Percentiles rank a stretch among this genome's conserved stretches.
Evolutionary conservation across 352 stramenopile genomes (phyloP).

Genomic region (Achlya hypogyna): DNA sequence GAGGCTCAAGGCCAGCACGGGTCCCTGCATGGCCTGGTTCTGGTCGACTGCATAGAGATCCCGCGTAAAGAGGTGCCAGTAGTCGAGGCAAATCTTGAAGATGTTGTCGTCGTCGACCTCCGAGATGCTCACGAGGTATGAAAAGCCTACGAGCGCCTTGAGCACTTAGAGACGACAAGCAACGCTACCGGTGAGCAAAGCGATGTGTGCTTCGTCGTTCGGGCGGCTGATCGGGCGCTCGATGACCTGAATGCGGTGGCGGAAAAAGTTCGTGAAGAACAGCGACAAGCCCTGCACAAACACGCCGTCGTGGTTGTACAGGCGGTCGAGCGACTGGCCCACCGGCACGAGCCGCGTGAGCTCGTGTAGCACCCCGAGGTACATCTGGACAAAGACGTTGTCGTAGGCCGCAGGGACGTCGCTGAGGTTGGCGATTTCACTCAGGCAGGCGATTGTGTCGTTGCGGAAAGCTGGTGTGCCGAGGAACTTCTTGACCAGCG

Average conservation of each 20-base stretch:
- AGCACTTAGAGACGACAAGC: conserved; percentile 30
- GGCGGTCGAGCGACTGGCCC: conserved; percentile 88
- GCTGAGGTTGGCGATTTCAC: conserved; percentile 93
- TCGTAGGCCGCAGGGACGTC: conserved; percentile 91
- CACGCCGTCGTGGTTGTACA: conserved; percentile 90
- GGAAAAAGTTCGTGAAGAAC: conserved; percentile 95
- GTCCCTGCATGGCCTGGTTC: conserved; percentile 44
- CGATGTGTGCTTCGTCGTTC: conserved; percentile 82
- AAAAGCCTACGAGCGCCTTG: conserved; percentile 69
- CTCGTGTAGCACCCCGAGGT: conserved; percentile 90
- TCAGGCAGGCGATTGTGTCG: conserved; percentile 96
- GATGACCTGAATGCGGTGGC: conserved; percentile 91
- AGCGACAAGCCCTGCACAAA: conserved; percentile 97
- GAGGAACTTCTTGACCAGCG: conserved; percentile 96
- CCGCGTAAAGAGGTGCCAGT: conserved; percentile 95
- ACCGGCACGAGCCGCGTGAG: conserved; percentile 87
- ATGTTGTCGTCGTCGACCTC: conserved; percentile 92
- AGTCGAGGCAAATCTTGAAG: conserved; percentile 99
- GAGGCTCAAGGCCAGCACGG: conserved; percentile 44
- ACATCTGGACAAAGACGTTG: conserved; percentile 91
- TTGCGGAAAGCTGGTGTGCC: conserved; percentile 92
- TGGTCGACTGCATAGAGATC: conserved; percentile 93
- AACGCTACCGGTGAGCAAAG: conserved; percentile 86
- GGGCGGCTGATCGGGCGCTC: conserved; percentile 74
- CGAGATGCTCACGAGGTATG: conserved; percentile 87